A percentile compares a stretch with the other conserved stretches of the same genome.
phyloP scores from a whole-genome alignment of 129 eudicot species.

The Helichrysum umbraculigerum region DNA sequence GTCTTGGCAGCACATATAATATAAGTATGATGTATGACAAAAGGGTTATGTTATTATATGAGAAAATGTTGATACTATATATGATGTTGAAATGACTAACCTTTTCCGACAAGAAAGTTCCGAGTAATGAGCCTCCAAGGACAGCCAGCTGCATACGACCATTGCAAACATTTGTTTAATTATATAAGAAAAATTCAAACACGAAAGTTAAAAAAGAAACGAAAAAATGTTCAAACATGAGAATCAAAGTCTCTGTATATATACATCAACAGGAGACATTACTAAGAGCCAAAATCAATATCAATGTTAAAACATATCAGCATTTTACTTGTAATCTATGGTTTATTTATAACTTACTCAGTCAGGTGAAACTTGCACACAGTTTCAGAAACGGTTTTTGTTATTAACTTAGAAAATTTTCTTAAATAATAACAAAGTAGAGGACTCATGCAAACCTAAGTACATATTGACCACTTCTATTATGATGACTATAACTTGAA shows the following conservation, averaged over 20 bases:
- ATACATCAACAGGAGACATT: not conserved
- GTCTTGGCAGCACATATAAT: slow-evolving; percentile 10
- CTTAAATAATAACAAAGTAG: not conserved
- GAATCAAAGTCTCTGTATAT: not conserved
- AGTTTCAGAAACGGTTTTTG: not conserved
- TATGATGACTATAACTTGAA: not conserved
- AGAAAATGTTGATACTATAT: not conserved
- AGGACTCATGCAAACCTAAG: not conserved
- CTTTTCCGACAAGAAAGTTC: slow-evolving; percentile 79
- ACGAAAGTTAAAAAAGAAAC: not conserved
- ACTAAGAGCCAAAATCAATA: not conserved
- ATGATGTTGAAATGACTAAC: not conserved
- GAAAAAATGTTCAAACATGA: not conserved
- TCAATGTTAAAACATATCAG: not conserved
- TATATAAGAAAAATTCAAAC: slow-evolving; percentile 8
- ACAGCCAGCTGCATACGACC: slow-evolving; percentile 74
- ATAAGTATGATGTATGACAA: slow-evolving; percentile 15
- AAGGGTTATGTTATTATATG: not conserved
- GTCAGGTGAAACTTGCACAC: not conserved
- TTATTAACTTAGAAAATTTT: not conserved
- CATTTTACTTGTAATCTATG: not conserved
- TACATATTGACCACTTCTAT: not conserved
- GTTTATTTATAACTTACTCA: not conserved
- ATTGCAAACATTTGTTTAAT: slow-evolving; percentile 22
- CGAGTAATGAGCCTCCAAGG: slow-evolving; percentile 94